phyloP scores from a whole-genome alignment of 2,329 filamentous ascomycete genomes.

The Xylaria sp. region DNA sequence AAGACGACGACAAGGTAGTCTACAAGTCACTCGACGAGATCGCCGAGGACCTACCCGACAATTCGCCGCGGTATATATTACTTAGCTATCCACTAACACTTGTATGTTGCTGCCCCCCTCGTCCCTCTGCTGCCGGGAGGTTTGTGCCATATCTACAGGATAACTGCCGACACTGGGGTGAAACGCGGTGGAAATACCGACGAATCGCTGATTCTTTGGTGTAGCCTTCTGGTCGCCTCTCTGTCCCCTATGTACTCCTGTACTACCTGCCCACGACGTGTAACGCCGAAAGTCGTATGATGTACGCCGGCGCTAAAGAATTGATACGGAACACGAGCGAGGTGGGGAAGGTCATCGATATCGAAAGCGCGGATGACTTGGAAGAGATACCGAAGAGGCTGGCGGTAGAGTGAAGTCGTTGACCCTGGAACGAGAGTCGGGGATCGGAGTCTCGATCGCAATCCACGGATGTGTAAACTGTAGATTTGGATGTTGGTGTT shows the following conservation, averaged over 20 bases:
- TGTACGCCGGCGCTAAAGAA: constrained; percentile 96
- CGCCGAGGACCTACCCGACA: constrained; percentile 88
- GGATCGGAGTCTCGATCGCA: not conserved
- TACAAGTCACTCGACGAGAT: constrained; percentile 84
- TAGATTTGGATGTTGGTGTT: not conserved
- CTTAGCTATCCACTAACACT: constrained; percentile 89
- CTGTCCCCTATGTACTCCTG: constrained; percentile 91
- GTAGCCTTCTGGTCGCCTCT: constrained; percentile 76
- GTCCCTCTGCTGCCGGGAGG: not conserved
- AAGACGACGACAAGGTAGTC: constrained; percentile 75
- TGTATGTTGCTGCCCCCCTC: constrained; percentile 58
- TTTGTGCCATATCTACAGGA: not conserved
- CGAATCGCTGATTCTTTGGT: constrained; percentile 8
- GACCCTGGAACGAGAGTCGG: not conserved
- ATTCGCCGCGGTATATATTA: constrained; percentile 86
- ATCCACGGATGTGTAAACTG: not conserved
- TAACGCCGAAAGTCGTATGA: constrained; percentile 86
- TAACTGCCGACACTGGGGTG: too few relatives aligned
- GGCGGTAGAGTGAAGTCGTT: constrained; percentile 40
- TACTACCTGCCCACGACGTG: constrained; percentile 95
- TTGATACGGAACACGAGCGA: constrained; percentile 92
- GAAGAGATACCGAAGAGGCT: constrained; percentile 77
- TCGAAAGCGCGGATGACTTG: constrained; percentile 80
- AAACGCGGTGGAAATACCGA: not conserved
- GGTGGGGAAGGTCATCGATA: constrained; percentile 85